These are phyloP conservation scores for Ocimum tenuiflorum DNA, from an alignment of 257 asterid species.

Conservation along the genomic window DNA sequence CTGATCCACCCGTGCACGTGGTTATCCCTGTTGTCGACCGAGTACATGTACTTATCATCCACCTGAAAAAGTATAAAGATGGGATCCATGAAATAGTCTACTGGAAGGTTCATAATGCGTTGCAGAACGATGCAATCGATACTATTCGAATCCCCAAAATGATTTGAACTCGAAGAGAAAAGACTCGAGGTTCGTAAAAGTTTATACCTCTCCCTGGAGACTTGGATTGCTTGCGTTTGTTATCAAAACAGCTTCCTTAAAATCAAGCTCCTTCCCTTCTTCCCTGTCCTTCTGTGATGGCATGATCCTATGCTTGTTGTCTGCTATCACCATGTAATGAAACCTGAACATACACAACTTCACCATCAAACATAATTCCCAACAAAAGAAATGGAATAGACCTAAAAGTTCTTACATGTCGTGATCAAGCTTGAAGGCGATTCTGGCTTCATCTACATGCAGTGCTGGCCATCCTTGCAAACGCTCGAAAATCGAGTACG, in stretches of 20 bases:
- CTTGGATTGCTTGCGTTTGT: constrained; percentile 30
- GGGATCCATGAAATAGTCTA: no score
- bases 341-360: constrained; percentile 32
- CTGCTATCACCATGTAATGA: constrained; percentile 63
- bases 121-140: no score
- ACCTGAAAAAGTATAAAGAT: constrained; percentile 44
- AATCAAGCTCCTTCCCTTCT: constrained; percentile 40
- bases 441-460: constrained; percentile 48
- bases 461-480: constrained; percentile 71
- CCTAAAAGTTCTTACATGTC: constrained; percentile 15
- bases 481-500: constrained; percentile 61
- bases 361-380: neutral
- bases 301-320: constrained; percentile 51
- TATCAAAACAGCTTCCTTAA: constrained; percentile 55
- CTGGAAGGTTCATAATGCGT: no score
- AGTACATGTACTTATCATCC: constrained; percentile 64
- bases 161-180: no score
- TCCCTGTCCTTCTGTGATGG: constrained; percentile 49
- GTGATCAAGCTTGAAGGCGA: constrained; percentile 58
- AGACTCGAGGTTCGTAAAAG: no score
- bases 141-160: no score
- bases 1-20: constrained; percentile 69
- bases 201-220: constrained; percentile 30
- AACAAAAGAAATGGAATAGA: neutral
- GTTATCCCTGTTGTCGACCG: constrained; percentile 42